Evolutionary conservation across 495 filamentous ascomycete genomes (phyloP).

Genomic region (Hyaloscypha hepaticicola): DNA sequence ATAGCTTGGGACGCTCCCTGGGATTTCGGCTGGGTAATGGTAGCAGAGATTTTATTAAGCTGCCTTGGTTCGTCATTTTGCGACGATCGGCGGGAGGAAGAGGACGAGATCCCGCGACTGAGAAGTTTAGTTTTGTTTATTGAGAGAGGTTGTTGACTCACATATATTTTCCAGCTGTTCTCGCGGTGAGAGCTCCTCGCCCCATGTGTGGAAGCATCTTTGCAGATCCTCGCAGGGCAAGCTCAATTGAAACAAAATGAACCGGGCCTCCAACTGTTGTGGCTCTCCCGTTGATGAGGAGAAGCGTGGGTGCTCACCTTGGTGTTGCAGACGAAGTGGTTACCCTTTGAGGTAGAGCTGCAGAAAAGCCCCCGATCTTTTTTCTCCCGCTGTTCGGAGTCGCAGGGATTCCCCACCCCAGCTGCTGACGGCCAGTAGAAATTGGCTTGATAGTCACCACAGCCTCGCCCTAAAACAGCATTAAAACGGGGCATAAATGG

Average conservation of each 20-base stretch:
- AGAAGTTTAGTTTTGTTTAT: constrained; percentile 2
- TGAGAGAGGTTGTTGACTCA: constrained; percentile 15
- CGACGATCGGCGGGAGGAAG: constrained; percentile 40
- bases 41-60: constrained; percentile 79
- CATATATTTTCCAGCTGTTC: constrained; percentile 27
- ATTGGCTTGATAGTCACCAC: not conserved
- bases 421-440: not conserved
- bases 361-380: no score
- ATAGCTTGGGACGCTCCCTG: constrained; percentile 99
- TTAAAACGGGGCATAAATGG: no score
- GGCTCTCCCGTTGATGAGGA: not conserved
- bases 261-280: not conserved
- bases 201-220: constrained; percentile 31
- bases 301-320: not conserved
- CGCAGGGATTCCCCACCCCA: not conserved
- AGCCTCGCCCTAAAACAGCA: not conserved
- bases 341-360: constrained; percentile 6
- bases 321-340: not conserved
- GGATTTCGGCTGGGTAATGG: constrained; percentile 92
- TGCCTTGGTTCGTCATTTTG: constrained; percentile 41
- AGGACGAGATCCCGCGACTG: constrained; percentile 51
- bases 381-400: not conserved
- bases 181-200: constrained; percentile 21
- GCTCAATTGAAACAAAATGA: not conserved
- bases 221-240: not conserved